Conservation (phyloP, 1,139 yeast species). For the Candida pseudoviswanathii region DNA sequence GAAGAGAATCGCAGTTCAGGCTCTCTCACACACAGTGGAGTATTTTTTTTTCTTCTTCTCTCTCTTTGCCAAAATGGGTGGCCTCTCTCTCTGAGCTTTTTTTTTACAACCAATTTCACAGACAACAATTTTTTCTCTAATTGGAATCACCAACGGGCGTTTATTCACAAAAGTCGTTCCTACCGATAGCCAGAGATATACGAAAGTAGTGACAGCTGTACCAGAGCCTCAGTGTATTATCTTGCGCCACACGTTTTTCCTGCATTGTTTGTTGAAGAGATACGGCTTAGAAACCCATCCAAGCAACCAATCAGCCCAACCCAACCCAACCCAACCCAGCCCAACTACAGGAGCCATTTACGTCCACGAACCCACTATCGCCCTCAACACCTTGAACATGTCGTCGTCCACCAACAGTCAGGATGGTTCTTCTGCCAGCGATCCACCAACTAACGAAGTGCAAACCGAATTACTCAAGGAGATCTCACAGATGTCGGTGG, state of each 20-base stretch:
- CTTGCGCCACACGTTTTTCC: too few species aligned
- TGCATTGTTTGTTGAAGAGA: too few species aligned
- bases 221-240: too few species aligned
- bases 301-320: background rate
- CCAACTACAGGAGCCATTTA: background rate
- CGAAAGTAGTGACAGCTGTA: too few species aligned
- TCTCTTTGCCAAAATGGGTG: background rate
- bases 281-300: too few species aligned
- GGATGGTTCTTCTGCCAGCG: background rate
- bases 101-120: constrained; percentile 4
- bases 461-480: constrained; percentile 6
- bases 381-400: background rate
- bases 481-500: constrained; percentile 25
- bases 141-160: background rate
- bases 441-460: background rate
- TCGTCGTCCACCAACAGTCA: background rate
- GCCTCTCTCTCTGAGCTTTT: background rate
- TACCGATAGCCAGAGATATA: too few species aligned
- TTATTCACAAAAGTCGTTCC: background rate
- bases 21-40: background rate
- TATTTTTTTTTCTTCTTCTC: background rate
- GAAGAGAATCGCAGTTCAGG: background rate
- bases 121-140: background rate
- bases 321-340: too few species aligned
- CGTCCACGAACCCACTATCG: background rate